A percentile compares a stretch with the other conserved stretches of the same genome.
These are phyloP conservation scores for Dictyophora rubrovolvata DNA, from an alignment of 768 basidiomycete genomes.

Conservation along the genomic window DNA sequence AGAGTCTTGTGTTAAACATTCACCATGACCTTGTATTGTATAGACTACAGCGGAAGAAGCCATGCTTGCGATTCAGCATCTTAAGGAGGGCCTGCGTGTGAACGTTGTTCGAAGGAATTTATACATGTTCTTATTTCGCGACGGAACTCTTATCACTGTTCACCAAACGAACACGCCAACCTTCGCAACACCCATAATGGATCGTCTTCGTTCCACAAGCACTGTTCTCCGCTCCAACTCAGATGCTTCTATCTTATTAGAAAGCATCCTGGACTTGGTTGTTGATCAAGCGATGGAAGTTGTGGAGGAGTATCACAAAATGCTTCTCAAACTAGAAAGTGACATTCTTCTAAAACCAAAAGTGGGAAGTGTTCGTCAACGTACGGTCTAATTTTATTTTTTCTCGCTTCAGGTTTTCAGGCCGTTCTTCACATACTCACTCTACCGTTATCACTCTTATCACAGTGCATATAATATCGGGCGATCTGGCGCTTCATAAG, in stretches of 20 bases:
- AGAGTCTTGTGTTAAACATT: slow-evolving; percentile 2
- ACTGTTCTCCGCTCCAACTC: slow-evolving; percentile 51
- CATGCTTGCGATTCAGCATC: slow-evolving; percentile 22
- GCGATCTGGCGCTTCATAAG: slow-evolving; percentile 64
- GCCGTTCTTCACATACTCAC: slow-evolving; percentile 1
- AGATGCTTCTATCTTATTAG: slow-evolving; percentile 59
- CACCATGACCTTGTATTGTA: slow-evolving; percentile 25
- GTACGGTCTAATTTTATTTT: slow-evolving; percentile 29
- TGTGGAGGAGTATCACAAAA: slow-evolving; percentile 56
- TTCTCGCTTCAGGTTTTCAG: background rate
- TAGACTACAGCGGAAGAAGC: slow-evolving; percentile 19
- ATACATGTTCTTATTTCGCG: slow-evolving; percentile 57
- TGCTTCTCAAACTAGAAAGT: slow-evolving; percentile 52
- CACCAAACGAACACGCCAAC: slow-evolving; percentile 34
- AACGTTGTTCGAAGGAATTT: slow-evolving; percentile 51
- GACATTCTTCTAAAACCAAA: slow-evolving; percentile 48
- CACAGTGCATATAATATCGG: slow-evolving; percentile 65
- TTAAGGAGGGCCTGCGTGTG: slow-evolving; percentile 48
- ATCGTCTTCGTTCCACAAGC: slow-evolving; percentile 47
- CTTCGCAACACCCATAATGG: slow-evolving; percentile 46
- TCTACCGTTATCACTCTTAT: background rate
- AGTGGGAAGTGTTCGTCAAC: slow-evolving; percentile 47
- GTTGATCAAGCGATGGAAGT: slow-evolving; percentile 62
- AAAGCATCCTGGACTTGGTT: slow-evolving; percentile 58
- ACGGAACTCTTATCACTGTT: slow-evolving; percentile 60